These are phyloP conservation scores for Paraleonurus japonicus DNA, from an alignment of 257 asterid species.

Conservation along the genomic window DNA sequence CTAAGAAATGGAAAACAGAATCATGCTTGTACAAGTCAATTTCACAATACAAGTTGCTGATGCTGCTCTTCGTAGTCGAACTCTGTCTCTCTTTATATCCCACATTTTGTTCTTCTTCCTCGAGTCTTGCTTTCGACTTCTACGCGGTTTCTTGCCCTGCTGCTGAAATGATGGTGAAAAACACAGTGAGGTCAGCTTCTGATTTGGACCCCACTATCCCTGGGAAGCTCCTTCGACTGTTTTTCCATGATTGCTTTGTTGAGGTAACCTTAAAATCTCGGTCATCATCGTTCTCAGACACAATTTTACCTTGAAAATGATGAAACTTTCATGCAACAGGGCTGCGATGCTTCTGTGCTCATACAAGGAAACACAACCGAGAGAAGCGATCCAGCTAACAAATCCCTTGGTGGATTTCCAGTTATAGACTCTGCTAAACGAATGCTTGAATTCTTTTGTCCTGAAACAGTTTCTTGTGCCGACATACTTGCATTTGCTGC, in stretches of 20 bases:
- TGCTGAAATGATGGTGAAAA: slow-evolving; percentile 67
- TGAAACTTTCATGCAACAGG: slow-evolving; percentile 35
- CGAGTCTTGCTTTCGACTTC: slow-evolving; percentile 46
- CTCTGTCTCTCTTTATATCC: slow-evolving; percentile 14
- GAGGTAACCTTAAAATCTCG: slow-evolving; percentile 41
- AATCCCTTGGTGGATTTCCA: slow-evolving; percentile 60
- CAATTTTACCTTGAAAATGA: neutral
- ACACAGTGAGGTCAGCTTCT: slow-evolving; percentile 69
- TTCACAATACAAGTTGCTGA: slow-evolving; percentile 22
- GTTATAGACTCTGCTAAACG: slow-evolving; percentile 70
- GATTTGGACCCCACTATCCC: slow-evolving; percentile 61
- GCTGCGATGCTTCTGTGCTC: slow-evolving; percentile 78
- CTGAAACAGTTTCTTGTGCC: slow-evolving; percentile 76
- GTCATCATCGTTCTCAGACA: neutral
- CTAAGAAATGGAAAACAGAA: slow-evolving; percentile 34
- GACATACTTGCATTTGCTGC: slow-evolving; percentile 81
- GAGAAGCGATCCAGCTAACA: slow-evolving; percentile 70
- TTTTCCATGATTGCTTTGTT: slow-evolving; percentile 78
- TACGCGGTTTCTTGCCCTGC: slow-evolving; percentile 64
- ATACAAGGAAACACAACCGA: slow-evolving; percentile 73
- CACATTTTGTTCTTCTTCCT: slow-evolving; percentile 30
- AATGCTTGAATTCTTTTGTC: slow-evolving; percentile 65
- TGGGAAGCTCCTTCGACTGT: slow-evolving; percentile 71
- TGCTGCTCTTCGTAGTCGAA: slow-evolving; percentile 12
- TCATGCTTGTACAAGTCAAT: slow-evolving; percentile 16